Conservation (phyloP, 768 basidiomycete genomes). For the Tubosaeta sp. region DNA sequence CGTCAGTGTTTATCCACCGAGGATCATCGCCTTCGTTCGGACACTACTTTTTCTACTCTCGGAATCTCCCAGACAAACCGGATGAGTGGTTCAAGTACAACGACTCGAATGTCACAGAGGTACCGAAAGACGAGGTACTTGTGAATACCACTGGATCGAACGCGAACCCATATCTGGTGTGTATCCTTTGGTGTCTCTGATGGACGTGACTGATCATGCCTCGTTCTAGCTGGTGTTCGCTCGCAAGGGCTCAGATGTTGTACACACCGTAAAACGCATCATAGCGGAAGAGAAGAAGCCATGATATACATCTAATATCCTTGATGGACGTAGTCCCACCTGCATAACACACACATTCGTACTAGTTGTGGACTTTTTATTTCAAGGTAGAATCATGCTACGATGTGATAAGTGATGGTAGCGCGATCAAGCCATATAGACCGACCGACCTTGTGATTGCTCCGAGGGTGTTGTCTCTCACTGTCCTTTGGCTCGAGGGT, state of each 20-base stretch:
- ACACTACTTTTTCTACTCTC: slow-evolving; percentile 95
- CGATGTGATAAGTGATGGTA: slow-evolving; percentile 1
- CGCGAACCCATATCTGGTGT: slow-evolving; percentile 85
- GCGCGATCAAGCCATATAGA: not conserved
- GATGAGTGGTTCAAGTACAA: slow-evolving; percentile 97
- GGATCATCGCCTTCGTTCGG: slow-evolving; percentile 84
- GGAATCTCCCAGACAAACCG: slow-evolving; percentile 73
- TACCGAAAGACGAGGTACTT: slow-evolving; percentile 77
- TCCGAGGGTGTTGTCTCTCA: slow-evolving; percentile 1
- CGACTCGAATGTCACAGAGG: slow-evolving; percentile 78
- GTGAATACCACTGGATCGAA: slow-evolving; percentile 87
- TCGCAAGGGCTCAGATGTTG: slow-evolving; percentile 70
- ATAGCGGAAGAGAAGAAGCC: slow-evolving; percentile 26
- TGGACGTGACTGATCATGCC: not conserved
- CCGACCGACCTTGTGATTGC: slow-evolving; percentile 14
- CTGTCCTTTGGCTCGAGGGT: slow-evolving; percentile 33
- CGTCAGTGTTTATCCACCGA: slow-evolving; percentile 93
- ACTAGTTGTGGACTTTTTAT: not conserved
- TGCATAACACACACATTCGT: not conserved
- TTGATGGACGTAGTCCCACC: slow-evolving; percentile 15
- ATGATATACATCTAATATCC: slow-evolving; percentile 28
- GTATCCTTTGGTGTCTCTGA: slow-evolving; percentile 25
- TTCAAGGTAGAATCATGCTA: slow-evolving; percentile 14
- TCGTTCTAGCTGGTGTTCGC: slow-evolving; percentile 73
- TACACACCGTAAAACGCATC: slow-evolving; percentile 72